A percentile compares a stretch with the other conserved stretches of the same genome.
These are phyloP conservation scores for Colletotrichum scovillei DNA, from an alignment of 2,329 filamentous ascomycete species.

Conservation along the genomic window DNA sequence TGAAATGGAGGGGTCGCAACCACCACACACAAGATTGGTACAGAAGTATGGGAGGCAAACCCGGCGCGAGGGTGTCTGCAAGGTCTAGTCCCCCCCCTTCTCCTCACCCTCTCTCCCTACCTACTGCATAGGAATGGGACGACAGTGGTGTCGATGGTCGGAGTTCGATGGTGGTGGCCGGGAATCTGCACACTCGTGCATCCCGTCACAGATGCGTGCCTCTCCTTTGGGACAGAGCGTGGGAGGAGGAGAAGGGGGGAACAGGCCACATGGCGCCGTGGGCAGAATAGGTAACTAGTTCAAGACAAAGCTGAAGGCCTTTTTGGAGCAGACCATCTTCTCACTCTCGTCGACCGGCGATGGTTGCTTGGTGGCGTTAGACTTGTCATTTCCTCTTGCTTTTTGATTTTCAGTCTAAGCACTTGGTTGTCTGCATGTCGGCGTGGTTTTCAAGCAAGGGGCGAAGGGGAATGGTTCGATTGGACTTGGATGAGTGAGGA, in stretches of 20 bases:
- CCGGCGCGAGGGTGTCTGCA: slow-evolving; percentile 7
- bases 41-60: slow-evolving; percentile 2
- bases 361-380: slow-evolving; percentile 6
- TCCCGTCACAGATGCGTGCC: slow-evolving; percentile 34
- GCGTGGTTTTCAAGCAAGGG: slow-evolving; percentile 18
- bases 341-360: neutral
- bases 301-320: neutral
- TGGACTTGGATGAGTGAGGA: neutral
- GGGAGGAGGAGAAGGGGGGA: neutral
- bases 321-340: neutral
- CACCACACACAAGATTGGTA: neutral
- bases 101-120: neutral
- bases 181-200: slow-evolving; percentile 35
- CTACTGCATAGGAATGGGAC: neutral
- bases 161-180: slow-evolving; percentile 15
- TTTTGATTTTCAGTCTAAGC: neutral
- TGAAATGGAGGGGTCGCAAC: slow-evolving; percentile 2
- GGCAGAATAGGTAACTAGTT: neutral
- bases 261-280: slow-evolving; percentile 6
- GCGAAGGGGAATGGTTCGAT: neutral
- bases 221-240: slow-evolving; percentile 25
- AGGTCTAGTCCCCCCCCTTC: neutral
- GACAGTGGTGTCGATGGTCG: neutral
- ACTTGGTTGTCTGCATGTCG: neutral
- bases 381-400: neutral